Conservation (phyloP, 768 basidiomycete genomes). For the Tricholoma matsutake region DNA sequence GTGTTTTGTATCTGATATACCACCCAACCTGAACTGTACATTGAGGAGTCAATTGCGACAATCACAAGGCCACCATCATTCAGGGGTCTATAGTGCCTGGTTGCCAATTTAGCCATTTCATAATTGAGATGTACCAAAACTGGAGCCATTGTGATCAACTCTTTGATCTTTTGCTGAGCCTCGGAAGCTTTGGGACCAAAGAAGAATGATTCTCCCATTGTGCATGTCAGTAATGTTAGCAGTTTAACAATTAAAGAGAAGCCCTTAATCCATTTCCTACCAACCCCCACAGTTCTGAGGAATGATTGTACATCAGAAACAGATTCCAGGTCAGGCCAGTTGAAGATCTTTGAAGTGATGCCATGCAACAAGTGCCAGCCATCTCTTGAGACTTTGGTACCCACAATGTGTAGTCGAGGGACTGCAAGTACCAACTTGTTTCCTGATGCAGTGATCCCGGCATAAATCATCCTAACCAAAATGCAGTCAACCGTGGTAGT, state of each 20-base stretch:
- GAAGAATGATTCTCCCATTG: slow-evolving; percentile 17
- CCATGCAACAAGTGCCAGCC: slow-evolving; percentile 27
- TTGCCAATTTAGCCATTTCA: background rate
- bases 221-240: slow-evolving; percentile 16
- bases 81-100: background rate
- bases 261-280: slow-evolving; percentile 20
- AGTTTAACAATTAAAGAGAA: slow-evolving; percentile 24
- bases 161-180: slow-evolving; percentile 27
- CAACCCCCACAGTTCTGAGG: slow-evolving; percentile 20
- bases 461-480: slow-evolving; percentile 16
- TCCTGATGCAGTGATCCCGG: slow-evolving; percentile 33
- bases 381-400: slow-evolving; percentile 22
- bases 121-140: slow-evolving; percentile 34
- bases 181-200: slow-evolving; percentile 19
- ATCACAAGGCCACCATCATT: slow-evolving; percentile 24
- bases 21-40: slow-evolving; percentile 31
- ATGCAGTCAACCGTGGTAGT: slow-evolving; percentile 18
- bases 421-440: slow-evolving; percentile 23
- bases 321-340: slow-evolving; percentile 20
- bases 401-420: slow-evolving; percentile 24
- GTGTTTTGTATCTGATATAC: slow-evolving; percentile 27
- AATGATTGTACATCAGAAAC: slow-evolving; percentile 22
- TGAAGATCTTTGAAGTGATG: slow-evolving; percentile 22
- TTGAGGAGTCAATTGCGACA: slow-evolving; percentile 32
- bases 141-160: slow-evolving; percentile 17